Evolutionary conservation across 2,329 filamentous ascomycete genomes (phyloP).

Genomic region (Beauveria bassiana): DNA sequence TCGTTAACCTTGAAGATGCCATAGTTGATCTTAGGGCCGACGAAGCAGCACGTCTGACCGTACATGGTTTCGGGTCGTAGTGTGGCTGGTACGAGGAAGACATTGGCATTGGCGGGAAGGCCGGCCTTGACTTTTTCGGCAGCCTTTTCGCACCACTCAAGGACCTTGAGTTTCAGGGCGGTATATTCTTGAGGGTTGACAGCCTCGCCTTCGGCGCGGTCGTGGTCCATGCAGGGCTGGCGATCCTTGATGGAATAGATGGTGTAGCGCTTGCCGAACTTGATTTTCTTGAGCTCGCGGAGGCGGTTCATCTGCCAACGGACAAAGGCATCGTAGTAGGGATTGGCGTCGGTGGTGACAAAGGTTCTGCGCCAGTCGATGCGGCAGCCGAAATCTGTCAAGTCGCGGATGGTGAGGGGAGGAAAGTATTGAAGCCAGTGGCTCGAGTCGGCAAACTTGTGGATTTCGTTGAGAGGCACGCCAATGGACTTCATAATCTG

Average conservation of each 20-base stretch:
- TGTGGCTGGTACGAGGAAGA: constrained; percentile 88
- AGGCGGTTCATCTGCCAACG: constrained; percentile 96
- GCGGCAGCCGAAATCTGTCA: constrained; percentile 75
- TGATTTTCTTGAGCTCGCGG: constrained; percentile 83
- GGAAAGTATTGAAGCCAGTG: constrained; percentile 91
- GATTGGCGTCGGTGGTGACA: constrained; percentile 93
- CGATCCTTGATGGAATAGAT: constrained; percentile 57
- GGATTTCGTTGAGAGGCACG: constrained; percentile 79
- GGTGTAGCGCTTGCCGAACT: constrained; percentile 88
- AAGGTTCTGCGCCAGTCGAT: constrained; percentile 92
- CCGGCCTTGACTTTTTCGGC: constrained; percentile 66
- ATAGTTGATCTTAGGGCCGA: constrained; percentile 83
- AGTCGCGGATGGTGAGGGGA: constrained; percentile 53
- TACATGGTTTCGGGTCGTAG: constrained; percentile 98
- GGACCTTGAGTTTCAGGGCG: constrained; percentile 81
- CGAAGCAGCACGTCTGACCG: constrained; percentile 92
- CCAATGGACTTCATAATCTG: constrained; percentile 92
- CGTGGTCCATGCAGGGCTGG: constrained; percentile 41
- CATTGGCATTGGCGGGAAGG: constrained; percentile 67
- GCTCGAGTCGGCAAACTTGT: constrained; percentile 84
- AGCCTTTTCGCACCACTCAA: constrained; percentile 78
- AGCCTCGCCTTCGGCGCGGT: constrained; percentile 39
- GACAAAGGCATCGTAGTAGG: constrained; percentile 92
- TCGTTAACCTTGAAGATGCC: constrained; percentile 75
- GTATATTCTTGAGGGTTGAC: constrained; percentile 82